Evolutionary conservation across 2,329 filamentous ascomycete genomes (phyloP), one percentile per base, ranked within the genome.

Genomic region (Trichoderma breve): DNA sequence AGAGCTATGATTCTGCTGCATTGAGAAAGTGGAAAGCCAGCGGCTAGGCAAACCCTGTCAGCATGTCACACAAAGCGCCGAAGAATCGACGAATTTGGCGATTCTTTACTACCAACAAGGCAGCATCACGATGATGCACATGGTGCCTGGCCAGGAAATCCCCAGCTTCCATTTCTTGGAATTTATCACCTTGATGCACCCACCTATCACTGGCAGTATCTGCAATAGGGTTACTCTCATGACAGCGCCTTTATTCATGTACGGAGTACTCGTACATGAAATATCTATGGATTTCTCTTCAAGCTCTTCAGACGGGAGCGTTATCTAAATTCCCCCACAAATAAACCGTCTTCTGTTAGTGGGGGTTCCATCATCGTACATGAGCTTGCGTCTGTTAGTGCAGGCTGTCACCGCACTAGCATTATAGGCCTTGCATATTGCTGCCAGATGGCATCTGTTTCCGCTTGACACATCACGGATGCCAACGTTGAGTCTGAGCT

Each of bases 321-420:
- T n/a, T 47, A 47, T 47, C 43, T 21, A 0, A 24, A 21, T 3
- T 51, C n/a, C 43, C n/a, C 43, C 43, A 51, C 43, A 21, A 51
- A 51, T n/a, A 24, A 24, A 3, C 21, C 47, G 21, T 53, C 47
- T 3, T 53, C 21, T 53, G 47, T 53, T 21, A 53, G 47, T 53
- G 47, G 47, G 47, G 47, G 21, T 32, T 60, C 65, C 65, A 69
- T 69, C 36, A 60, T 69, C 53, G 55, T 69, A 61, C 65, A 69
- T 60, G 53, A 58, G 51, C 51, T 24, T 43, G 53, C 53, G 53
- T 39, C 24, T 15, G 47, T 43, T 58, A 67, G 64, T 67, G 64
- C 64, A 34, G 39, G 15, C 24, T 26, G 53, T 34, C 64, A 51
- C 53, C 4, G 53, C 65, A 51, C 53, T 69, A 69, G 55, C 65